These are phyloP conservation scores for Xylaria palmicola DNA, from an alignment of 495 filamentous ascomycete genomes.

Conservation along the genomic window DNA sequence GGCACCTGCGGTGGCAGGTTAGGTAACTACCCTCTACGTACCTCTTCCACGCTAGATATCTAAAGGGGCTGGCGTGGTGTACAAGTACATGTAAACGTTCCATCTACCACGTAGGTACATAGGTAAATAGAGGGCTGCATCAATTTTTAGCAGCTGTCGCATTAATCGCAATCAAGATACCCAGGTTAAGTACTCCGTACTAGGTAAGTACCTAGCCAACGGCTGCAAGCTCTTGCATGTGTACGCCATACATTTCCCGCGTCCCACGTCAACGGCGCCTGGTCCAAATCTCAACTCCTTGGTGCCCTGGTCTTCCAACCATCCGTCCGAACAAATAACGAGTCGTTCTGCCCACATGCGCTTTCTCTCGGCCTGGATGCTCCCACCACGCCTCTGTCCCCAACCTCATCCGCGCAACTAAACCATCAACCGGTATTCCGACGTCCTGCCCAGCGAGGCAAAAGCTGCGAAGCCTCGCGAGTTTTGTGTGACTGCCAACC, in stretches of 20 bases:
- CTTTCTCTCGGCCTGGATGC: not conserved
- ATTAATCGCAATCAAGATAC: slow-evolving; percentile 14
- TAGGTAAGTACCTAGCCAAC: too few species aligned
- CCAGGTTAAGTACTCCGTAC: too few species aligned
- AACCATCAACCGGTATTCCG: not conserved
- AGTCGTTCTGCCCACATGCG: slow-evolving; percentile 4
- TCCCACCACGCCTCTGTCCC: not conserved
- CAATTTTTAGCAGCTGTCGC: slow-evolving; percentile 10
- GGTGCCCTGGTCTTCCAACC: not conserved
- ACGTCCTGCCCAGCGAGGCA: not conserved
- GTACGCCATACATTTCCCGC: slow-evolving; percentile 1
- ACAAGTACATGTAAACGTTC: not conserved
- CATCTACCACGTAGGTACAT: not conserved
- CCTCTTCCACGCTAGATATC: too few species aligned
- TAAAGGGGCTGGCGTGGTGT: too few species aligned
- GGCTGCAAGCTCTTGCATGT: not conserved
- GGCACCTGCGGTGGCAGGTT: too few species aligned
- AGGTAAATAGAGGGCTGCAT: slow-evolving; percentile 15
- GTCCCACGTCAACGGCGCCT: not conserved
- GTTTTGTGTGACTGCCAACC: not conserved
- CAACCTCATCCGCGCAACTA: not conserved
- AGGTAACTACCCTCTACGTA: too few species aligned
- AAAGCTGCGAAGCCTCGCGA: slow-evolving; percentile 3
- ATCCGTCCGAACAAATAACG: not conserved
- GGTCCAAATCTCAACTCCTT: not conserved